Evolutionary conservation across 371 early-diverging fungal species (phyloP).

Genomic region (Mortierella sp.): DNA sequence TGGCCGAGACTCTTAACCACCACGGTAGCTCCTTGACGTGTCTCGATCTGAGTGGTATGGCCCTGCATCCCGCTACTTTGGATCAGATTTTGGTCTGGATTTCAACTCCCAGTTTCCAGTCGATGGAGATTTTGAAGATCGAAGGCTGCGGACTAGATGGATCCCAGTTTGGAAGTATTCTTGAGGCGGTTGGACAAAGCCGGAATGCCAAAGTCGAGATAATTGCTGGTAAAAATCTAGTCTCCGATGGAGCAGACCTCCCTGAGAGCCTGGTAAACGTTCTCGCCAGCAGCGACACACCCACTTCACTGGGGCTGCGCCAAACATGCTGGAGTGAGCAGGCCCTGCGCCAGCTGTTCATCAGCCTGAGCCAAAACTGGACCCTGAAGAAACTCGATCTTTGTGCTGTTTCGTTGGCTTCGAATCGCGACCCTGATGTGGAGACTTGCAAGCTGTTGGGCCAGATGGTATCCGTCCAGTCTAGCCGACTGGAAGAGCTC

Average conservation of each 20-base stretch:
- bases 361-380: slow-evolving; percentile 37
- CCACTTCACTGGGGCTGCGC: slow-evolving; percentile 38
- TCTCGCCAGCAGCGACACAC: slow-evolving; percentile 33
- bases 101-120: slow-evolving; percentile 37
- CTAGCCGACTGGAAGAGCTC: slow-evolving; percentile 43
- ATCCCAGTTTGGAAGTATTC: slow-evolving; percentile 36
- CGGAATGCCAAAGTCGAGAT: slow-evolving; percentile 39
- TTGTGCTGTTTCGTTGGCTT: slow-evolving; percentile 38
- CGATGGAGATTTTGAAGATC: slow-evolving; percentile 32
- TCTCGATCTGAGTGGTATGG: slow-evolving; percentile 51
- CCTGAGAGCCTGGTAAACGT: slow-evolving; percentile 39
- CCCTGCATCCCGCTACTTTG: slow-evolving; percentile 39
- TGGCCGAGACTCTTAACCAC: slow-evolving; percentile 49
- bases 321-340: slow-evolving; percentile 52
- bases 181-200: slow-evolving; percentile 45
- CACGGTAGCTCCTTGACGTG: slow-evolving; percentile 20
- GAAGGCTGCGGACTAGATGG: slow-evolving; percentile 53
- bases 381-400: slow-evolving; percentile 44
- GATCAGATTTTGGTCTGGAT: slow-evolving; percentile 46
- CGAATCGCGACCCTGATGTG: slow-evolving; percentile 47
- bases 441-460: slow-evolving; percentile 52
- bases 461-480: slow-evolving; percentile 35
- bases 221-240: slow-evolving; percentile 37
- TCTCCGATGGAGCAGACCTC: slow-evolving; percentile 44
- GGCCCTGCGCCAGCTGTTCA: slow-evolving; percentile 43